Evolutionary conservation across 331 rosid genomes (phyloP).

Genomic region (Phaseolus coccineus): DNA sequence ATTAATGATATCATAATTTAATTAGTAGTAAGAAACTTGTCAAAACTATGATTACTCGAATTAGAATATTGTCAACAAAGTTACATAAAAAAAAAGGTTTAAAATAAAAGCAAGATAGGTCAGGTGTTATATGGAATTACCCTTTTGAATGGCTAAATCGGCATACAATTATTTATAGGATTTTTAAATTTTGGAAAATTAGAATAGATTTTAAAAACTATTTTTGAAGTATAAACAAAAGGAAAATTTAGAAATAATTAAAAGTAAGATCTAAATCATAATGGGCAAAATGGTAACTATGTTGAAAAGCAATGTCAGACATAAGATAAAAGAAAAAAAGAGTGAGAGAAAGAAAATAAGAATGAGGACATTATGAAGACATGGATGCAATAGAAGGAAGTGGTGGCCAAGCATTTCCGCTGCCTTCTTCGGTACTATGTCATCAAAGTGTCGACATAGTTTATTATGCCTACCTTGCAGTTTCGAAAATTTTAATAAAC

Average conservation of each 20-base stretch:
- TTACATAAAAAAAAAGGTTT: too few species aligned
- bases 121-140: too few species aligned
- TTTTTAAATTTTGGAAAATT: not conserved
- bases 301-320: constrained; percentile 6
- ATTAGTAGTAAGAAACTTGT: too few species aligned
- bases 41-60: too few species aligned
- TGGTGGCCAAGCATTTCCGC: not conserved
- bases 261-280: not conserved
- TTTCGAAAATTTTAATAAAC: not conserved
- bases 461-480: not conserved
- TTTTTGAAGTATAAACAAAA: not conserved
- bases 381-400: not conserved
- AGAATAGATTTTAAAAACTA: not conserved
- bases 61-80: too few species aligned
- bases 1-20: too few species aligned
- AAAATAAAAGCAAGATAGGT: too few species aligned
- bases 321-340: not conserved
- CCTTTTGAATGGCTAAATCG: not conserved
- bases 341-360: not conserved
- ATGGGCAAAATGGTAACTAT: constrained; percentile 32
- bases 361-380: constrained; percentile 64
- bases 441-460: constrained; percentile 58
- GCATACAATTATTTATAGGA: not conserved
- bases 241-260: not conserved
- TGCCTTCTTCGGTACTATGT: not conserved